Evolutionary conservation across 495 filamentous ascomycete genomes (phyloP).

Genomic region (Talaromyces proteolyticus): DNA sequence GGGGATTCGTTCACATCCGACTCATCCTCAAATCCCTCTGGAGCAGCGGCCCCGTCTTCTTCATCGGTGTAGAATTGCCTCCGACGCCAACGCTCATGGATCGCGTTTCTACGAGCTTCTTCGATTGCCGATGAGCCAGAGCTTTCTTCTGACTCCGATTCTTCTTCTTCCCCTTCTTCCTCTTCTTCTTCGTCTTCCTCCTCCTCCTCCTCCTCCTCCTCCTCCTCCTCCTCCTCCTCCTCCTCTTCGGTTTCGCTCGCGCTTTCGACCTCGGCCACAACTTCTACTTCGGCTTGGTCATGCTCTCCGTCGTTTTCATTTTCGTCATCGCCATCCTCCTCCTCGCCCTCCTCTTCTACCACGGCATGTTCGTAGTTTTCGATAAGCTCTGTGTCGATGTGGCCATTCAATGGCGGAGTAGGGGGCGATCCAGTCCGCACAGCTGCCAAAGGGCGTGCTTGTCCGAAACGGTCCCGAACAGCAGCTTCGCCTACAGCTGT

Average conservation of each 20-base stretch:
- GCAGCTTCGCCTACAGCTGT: slow-evolving; percentile 41
- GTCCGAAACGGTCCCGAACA: slow-evolving; percentile 36
- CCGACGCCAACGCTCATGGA: slow-evolving; percentile 67
- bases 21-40: slow-evolving; percentile 61
- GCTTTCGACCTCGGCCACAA: neutral
- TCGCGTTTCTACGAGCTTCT: slow-evolving; percentile 40
- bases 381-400: neutral
- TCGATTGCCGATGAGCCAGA: slow-evolving; percentile 11
- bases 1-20: slow-evolving; percentile 42
- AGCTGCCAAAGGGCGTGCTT: neutral
- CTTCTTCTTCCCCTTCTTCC: slow-evolving; percentile 8
- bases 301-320: no score
- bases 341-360: neutral
- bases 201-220: slow-evolving; percentile 17
- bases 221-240: slow-evolving; percentile 18
- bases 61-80: slow-evolving; percentile 76
- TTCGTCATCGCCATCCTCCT: no score
- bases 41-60: slow-evolving; percentile 62
- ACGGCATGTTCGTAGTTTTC: neutral
- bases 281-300: neutral
- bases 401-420: neutral
- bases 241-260: neutral
- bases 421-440: neutral
- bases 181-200: slow-evolving; percentile 25
- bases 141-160: neutral